Evolutionary conservation across 192 early-diverging fungal species (phyloP), one percentile per base, ranked within the genome.

Genomic region (Backusella tarrabulga): DNA sequence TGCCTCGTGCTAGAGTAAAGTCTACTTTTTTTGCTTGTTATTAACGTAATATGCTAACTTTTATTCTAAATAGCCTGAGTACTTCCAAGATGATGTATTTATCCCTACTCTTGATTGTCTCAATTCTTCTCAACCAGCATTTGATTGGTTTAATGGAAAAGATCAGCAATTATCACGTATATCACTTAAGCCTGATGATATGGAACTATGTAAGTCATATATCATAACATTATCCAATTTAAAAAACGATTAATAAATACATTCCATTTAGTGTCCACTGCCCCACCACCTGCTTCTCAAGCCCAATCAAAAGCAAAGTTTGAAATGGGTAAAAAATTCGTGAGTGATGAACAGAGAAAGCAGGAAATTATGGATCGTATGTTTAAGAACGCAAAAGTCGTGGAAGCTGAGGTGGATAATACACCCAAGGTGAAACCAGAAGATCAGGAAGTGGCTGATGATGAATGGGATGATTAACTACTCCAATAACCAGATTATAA

Each of bases 41-140:
- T 63, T 26, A 63, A 26, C 26, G 26, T 3, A 29, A 6, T 60
- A 23, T 35, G 4, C 41, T 38, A 19, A 36, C 1, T 34, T 71
- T 46, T 44, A 23, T 71, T 35, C 38, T 19, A 19, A 36, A 35
- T 69, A 93, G 81, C 90, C 89, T n/a, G 93, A 97, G 71, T 95
- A 82, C 63, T 98, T 98, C 80, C 95, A 98, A 80, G 95, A 98
- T 80, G 95, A 96, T 72, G 76, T 98, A 19, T 98, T 89, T 83
- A 85, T 91, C 0, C 87, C 82, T 34, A 95, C 94, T 0, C 68
- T 76, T 1, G 93, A 93, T 76, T 74, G 84, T 15, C 85, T 85
- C 67, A 81, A 82, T 2, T 75, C 93, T 0, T 67, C 82, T 0
- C 68, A 92, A 35, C 77, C 82, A n/a, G 83, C 89, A 1, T 74